phyloP scores from a whole-genome alignment of 768 basidiomycete species.

The Phaeotremella fagi region DNA sequence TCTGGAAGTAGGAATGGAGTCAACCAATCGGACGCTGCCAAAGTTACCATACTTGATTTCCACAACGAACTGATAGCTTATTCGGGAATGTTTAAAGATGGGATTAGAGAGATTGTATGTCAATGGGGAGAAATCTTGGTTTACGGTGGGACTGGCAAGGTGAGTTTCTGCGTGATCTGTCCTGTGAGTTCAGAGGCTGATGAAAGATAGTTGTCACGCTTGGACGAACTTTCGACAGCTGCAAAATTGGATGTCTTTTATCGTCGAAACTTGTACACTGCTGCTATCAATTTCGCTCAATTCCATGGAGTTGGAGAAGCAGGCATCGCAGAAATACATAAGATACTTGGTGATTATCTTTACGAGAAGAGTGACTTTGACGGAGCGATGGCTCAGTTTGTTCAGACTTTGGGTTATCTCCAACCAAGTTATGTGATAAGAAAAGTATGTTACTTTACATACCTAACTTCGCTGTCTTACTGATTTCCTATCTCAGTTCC shows the following conservation, averaged over 20 bases:
- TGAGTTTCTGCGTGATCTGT: conserved; percentile 45
- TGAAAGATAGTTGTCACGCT: conserved; percentile 30
- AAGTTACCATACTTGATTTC: conserved; percentile 76
- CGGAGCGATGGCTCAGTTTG: conserved; percentile 83
- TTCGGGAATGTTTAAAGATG: conserved; percentile 71
- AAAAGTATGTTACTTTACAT: conserved; percentile 68
- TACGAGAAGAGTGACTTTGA: conserved; percentile 90
- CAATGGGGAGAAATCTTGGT: conserved; percentile 78
- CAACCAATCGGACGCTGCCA: conserved; percentile 29
- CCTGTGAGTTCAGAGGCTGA: not conserved
- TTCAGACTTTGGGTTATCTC: conserved; percentile 80
- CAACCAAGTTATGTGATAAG: conserved; percentile 95
- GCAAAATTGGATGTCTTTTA: conserved; percentile 85
- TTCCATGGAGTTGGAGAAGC: conserved; percentile 68
- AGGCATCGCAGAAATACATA: conserved; percentile 80
- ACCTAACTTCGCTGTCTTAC: not conserved
- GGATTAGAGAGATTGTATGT: conserved; percentile 75
- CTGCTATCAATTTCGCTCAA: conserved; percentile 77
- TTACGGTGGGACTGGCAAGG: conserved; percentile 70
- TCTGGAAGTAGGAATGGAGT: conserved; percentile 52
- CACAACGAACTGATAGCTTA: conserved; percentile 89
- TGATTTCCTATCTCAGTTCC: conserved; percentile 58
- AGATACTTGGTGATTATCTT: conserved; percentile 83
- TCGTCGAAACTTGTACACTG: conserved; percentile 63
- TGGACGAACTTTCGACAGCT: conserved; percentile 56